Evolutionary conservation across 2,329 filamentous ascomycete species (phyloP), one percentile per base, ranked within the genome.

Genomic region (Alternaria rosae): DNA sequence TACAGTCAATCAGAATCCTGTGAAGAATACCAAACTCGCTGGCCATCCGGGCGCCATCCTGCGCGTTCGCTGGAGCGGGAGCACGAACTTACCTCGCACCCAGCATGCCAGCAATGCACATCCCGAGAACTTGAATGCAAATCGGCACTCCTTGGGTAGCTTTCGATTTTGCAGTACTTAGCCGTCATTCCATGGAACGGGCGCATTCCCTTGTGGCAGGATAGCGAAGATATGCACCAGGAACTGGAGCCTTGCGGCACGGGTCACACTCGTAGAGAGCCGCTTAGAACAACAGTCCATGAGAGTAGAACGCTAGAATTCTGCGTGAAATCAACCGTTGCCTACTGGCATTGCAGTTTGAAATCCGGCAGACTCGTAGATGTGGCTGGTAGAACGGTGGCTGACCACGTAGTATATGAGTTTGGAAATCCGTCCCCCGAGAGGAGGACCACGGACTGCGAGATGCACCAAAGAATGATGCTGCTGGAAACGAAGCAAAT

Each of bases 271-370:
- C 1, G 6, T 5, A 42, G 5, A 42, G 38, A 42, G 38, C 17
- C 9, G n/a, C 10, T n/a, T 42, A n/a, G 17, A 26, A 7, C 23
- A 20, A 7, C 25, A 47, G 10, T n/a, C 41, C 44, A 28, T 17
- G 15, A 23, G 26, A 28, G 10, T 7, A 8, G 25, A 0, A 3
- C 12, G 5, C 6, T 4, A 11, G 6, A 8, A 1, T 28, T n/a
- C 2, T 11, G 5, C 10, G 1, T 11, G 3, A 7, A n/a, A n/a
- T 20, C 25, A 30, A 17, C n/a, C n/a, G n/a, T 6, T 9, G 1
- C 4, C 15, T 2, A 6, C 12, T 47, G 3, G 0, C 20, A 12
- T n/a, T n/a, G 15, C 0, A 8, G 25, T 1, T 13, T 47, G 15
- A 1, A 23, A 17, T 20, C 4, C 25, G 10, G 20, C 1, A 26